These are phyloP conservation scores for Suhomyces coccinellae DNA, from an alignment of 1,139 yeast genomes.

Conservation along the genomic window DNA sequence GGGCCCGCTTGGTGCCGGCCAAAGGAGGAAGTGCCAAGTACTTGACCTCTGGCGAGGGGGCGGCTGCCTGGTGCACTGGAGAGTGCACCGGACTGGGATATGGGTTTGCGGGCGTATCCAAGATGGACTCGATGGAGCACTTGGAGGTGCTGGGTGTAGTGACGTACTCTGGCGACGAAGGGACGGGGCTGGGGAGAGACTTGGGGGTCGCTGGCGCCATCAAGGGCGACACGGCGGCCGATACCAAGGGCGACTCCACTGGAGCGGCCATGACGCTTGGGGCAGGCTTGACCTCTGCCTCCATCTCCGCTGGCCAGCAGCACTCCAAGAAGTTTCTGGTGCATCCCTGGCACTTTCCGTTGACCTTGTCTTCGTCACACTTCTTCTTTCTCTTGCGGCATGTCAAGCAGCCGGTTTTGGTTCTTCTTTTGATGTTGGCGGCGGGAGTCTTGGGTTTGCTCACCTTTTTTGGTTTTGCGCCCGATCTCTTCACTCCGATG, in stretches of 20 bases:
- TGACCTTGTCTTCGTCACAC: slow-evolving; percentile 61
- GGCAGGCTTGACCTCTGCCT: background rate
- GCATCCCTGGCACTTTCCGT: slow-evolving; percentile 51
- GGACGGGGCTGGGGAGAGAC: slow-evolving; percentile 1
- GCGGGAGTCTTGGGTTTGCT: slow-evolving; percentile 18
- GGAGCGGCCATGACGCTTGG: background rate
- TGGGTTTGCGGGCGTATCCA: slow-evolving; percentile 16
- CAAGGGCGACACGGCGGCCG: background rate
- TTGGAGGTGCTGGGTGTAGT: slow-evolving; percentile 7
- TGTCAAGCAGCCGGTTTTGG: slow-evolving; percentile 75
- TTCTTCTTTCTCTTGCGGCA: slow-evolving; percentile 70
- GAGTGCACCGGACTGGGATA: slow-evolving; percentile 23
- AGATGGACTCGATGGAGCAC: slow-evolving; percentile 19
- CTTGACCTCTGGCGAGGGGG: slow-evolving; percentile 16
- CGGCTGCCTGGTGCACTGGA: slow-evolving; percentile 17
- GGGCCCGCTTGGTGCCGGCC: background rate
- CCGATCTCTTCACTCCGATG: slow-evolving; percentile 26
- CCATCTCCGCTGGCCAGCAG: slow-evolving; percentile 24
- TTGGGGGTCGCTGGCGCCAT: background rate
- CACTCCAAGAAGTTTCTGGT: slow-evolving; percentile 49
- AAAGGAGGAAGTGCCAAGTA: slow-evolving; percentile 20
- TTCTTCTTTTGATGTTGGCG: slow-evolving; percentile 43
- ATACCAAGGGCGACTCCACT: background rate
- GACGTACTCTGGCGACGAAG: background rate
- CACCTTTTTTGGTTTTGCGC: slow-evolving; percentile 17